Evolutionary conservation across 202 grass and related monocot species (phyloP).

Genomic region (Cymbopogon flexuosus): DNA sequence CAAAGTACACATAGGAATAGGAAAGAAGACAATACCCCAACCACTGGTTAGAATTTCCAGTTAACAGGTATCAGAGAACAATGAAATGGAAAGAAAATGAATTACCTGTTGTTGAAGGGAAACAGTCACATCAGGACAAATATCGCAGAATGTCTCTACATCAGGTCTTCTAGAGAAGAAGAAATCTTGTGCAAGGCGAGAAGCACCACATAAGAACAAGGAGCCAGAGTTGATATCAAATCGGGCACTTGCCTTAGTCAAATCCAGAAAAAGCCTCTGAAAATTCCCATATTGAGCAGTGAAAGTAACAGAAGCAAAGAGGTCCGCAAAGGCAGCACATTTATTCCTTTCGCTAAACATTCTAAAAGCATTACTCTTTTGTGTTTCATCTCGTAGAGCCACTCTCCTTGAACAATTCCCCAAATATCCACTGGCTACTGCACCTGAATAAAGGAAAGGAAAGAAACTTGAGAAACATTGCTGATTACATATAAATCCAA

Average conservation of each 20-base stretch:
- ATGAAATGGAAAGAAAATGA: conserved; percentile 13
- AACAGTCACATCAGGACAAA: conserved; percentile 69
- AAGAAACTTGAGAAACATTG: conserved; percentile 14
- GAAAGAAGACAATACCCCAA: not conserved
- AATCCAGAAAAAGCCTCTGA: conserved; percentile 82
- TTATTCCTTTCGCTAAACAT: conserved; percentile 50
- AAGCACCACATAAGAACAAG: conserved; percentile 59
- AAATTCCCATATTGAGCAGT: conserved; percentile 84
- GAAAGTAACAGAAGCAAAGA: conserved; percentile 76
- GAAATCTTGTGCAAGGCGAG: conserved; percentile 57
- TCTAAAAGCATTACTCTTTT: conserved; percentile 41
- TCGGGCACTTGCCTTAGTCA: conserved; percentile 62
- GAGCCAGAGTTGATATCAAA: conserved; percentile 69
- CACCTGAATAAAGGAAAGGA: conserved; percentile 52
- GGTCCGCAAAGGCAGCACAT: conserved; percentile 54
- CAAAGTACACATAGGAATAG: not conserved
- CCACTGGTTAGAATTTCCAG: not conserved
- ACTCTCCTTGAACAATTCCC: conserved; percentile 57
- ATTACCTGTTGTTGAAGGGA: conserved; percentile 91
- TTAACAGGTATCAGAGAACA: conserved; percentile 23
- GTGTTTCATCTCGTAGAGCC: conserved; percentile 24
- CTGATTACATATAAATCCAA: conserved; percentile 1
- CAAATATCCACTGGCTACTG: conserved; percentile 61
- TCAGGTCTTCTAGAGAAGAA: conserved; percentile 60
- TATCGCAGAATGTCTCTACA: conserved; percentile 47